These are phyloP conservation scores for Aurifilum marmelostoma DNA, from an alignment of 2,329 filamentous ascomycete species.

Conservation along the genomic window DNA sequence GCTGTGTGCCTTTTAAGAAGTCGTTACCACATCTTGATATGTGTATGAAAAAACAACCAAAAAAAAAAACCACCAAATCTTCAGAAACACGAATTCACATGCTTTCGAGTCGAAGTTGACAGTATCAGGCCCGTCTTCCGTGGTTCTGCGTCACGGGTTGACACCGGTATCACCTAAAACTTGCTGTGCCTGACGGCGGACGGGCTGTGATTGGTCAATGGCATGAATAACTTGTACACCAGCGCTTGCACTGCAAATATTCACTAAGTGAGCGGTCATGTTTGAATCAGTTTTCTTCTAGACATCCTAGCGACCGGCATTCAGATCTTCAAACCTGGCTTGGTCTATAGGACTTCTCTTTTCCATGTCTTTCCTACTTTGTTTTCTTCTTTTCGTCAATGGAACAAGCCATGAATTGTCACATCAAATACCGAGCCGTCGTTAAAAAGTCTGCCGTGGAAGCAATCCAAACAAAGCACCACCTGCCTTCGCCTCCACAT, in stretches of 20 bases:
- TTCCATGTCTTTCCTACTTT: background rate
- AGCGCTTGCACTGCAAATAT: background rate
- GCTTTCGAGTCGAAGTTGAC: background rate
- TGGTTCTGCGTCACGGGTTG: too few relatives aligned
- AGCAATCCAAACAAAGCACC: background rate
- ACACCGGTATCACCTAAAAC: too few relatives aligned
- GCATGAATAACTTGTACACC: too few relatives aligned
- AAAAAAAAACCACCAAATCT: too few relatives aligned
- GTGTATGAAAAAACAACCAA: too few relatives aligned
- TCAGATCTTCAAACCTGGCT: background rate
- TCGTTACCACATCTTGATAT: too few relatives aligned
- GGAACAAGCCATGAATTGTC: background rate
- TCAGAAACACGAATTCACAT: background rate
- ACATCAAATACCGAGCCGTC: background rate
- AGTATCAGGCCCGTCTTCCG: background rate
- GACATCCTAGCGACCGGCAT: constrained; percentile 7
- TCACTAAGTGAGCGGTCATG: constrained; percentile 18
- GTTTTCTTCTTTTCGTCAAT: too few relatives aligned
- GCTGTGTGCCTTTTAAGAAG: too few relatives aligned
- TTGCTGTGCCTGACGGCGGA: background rate
- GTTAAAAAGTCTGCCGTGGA: background rate
- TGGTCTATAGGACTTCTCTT: too few relatives aligned
- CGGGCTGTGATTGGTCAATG: background rate
- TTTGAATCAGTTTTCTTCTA: background rate
- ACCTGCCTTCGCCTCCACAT: background rate